A percentile compares a stretch with the other conserved stretches of the same genome.
Evolutionary conservation across 2,329 filamentous ascomycete genomes (phyloP).

Genomic region (Claviceps pazoutovae): DNA sequence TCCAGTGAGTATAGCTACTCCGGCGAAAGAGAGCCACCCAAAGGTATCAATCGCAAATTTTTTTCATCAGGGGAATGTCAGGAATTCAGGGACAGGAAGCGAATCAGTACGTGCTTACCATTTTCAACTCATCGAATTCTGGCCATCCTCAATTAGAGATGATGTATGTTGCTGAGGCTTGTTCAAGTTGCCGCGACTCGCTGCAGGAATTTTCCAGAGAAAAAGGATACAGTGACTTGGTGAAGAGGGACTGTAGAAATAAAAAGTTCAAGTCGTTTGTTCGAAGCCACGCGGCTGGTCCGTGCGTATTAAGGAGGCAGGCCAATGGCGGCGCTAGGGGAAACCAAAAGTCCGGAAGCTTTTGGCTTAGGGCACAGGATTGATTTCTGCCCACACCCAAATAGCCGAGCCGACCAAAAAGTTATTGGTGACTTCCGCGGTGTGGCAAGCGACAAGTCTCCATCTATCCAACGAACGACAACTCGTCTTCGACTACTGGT

Average conservation of each 20-base stretch:
- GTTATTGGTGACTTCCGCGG: slow-evolving; percentile 24
- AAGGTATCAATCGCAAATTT: slow-evolving; percentile 97
- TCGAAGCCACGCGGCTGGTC: background rate
- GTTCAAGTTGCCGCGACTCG: background rate
- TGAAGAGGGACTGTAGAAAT: background rate
- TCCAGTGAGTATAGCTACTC: slow-evolving; percentile 66
- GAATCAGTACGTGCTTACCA: background rate
- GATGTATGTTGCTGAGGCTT: background rate
- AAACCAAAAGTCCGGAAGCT: slow-evolving; percentile 17
- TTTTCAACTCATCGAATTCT: background rate
- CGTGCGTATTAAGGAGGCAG: background rate
- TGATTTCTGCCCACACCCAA: slow-evolving; percentile 26
- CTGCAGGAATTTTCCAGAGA: background rate
- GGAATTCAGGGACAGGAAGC: background rate
- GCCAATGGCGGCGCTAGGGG: slow-evolving; percentile 9
- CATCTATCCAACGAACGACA: slow-evolving; percentile 24
- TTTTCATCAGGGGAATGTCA: slow-evolving; percentile 57
- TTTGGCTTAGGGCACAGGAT: slow-evolving; percentile 28
- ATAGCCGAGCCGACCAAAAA: slow-evolving; percentile 27
- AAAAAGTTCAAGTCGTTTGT: background rate
- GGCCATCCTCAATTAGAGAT: background rate
- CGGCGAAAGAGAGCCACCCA: slow-evolving; percentile 77
- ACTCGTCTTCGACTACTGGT: slow-evolving; percentile 26
- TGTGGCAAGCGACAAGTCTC: slow-evolving; percentile 21
- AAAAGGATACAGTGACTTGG: accelerated